Evolutionary conservation across 163 green algal species (phyloP), one percentile per base, ranked within the genome.

Genomic region (Trebouxiophyceae sp.): DNA sequence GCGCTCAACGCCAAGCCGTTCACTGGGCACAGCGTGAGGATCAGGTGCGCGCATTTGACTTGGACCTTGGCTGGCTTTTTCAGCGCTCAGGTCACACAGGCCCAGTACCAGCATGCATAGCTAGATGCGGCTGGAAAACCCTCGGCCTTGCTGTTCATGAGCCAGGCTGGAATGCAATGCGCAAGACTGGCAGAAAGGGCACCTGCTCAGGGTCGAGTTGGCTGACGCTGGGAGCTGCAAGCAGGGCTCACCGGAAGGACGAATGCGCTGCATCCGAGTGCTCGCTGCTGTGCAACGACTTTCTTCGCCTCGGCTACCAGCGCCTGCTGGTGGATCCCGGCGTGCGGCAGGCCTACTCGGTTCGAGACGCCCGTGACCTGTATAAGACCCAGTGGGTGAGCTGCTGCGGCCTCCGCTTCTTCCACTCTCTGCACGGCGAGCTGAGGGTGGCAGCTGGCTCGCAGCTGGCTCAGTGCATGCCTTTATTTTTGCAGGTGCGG

Each of bases 211-310:
- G n/a, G n/a, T n/a, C n/a, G n/a, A n/a, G n/a, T n/a, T n/a, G n/a
- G n/a, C n/a, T n/a, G n/a, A n/a, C n/a, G n/a, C n/a, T n/a, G n/a
- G n/a, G n/a, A n/a, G n/a, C n/a, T n/a, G n/a, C n/a, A n/a, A n/a
- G 39, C 62, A 74, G 81, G 24, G 44, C 67, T 33, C 66, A 81
- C 33, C 28, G 63, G n/a, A 30, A 70, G 1, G 69, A 69, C 0
- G 83, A 88, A 60, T 90, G 83, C 57, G 47, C 65, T 2, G 72
- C 76, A 1, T 83, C 74, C 2, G 83, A 89, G 59, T 86, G 78
- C 70, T 77, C 66, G 22, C 57, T 90, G 50, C 56, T 90, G 33
- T 88, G 81, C 61, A 74, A 87, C 22, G 82, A 90, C 54, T 78
- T 86, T 28, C 33, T 64, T 4, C 54, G 73, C 4, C 27, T 77